Evolutionary conservation across 208 protist genomes (phyloP).

Genomic region (Acanthamoeba polyphaga): DNA sequence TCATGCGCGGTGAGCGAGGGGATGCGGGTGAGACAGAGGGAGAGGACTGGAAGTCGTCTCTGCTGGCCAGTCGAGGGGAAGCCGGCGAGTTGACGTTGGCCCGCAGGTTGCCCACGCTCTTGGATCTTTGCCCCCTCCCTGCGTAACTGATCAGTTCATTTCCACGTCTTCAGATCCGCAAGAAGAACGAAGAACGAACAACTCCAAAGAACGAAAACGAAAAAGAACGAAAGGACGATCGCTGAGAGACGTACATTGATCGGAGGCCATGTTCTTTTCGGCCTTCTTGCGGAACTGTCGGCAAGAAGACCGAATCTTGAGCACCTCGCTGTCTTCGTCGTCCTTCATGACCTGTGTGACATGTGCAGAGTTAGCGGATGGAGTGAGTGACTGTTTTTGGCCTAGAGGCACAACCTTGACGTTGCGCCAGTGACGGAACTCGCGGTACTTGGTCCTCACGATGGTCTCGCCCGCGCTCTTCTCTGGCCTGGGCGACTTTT

Average conservation of each 20-base stretch:
- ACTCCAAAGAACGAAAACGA: background rate
- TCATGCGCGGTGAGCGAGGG: background rate
- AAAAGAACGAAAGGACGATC: background rate
- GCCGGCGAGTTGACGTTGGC: background rate
- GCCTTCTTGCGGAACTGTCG: constrained; percentile 61
- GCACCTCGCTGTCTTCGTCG: constrained; percentile 1
- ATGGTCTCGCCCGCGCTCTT: background rate
- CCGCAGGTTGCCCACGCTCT: constrained; percentile 24
- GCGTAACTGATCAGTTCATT: background rate
- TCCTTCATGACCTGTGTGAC: constrained; percentile 30
- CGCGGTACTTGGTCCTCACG: constrained; percentile 7
- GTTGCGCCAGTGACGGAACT: constrained; percentile 32
- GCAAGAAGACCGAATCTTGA: constrained; percentile 10
- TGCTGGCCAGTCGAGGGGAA: background rate
- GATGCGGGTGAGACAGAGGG: background rate
- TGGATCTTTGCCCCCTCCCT: constrained; percentile 1
- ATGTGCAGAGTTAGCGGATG: background rate
- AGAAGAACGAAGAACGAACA: no score
- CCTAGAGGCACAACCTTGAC: background rate
- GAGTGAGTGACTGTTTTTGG: no score
- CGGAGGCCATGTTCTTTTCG: constrained; percentile 1
- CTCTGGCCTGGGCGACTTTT: background rate
- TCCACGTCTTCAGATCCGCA: no score
- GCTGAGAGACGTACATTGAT: background rate
- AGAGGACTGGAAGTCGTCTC: background rate